Conservation (phyloP, 805 yeast genomes). For the Kodamaea hsintzibuensis region DNA sequence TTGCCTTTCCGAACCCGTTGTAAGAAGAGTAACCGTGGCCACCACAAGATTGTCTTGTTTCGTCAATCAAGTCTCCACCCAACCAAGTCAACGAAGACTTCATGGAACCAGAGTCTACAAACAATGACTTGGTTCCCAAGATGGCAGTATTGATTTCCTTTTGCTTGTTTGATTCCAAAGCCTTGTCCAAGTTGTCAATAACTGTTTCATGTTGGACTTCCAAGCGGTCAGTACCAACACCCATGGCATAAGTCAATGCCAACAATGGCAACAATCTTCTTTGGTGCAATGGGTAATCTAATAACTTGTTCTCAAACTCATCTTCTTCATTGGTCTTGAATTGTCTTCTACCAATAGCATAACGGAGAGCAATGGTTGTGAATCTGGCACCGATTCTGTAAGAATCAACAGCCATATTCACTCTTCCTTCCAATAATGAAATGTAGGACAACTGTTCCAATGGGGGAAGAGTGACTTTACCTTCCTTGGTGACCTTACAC, state of each 20-base stretch:
- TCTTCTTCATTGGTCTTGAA: slow-evolving; percentile 35
- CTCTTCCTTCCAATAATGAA: slow-evolving; percentile 47
- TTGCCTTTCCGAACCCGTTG: slow-evolving; percentile 46
- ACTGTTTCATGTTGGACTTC: slow-evolving; percentile 33
- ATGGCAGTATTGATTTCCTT: slow-evolving; percentile 32
- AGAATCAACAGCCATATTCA: slow-evolving; percentile 45
- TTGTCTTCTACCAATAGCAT: slow-evolving; percentile 49
- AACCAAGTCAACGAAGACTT: slow-evolving; percentile 48
- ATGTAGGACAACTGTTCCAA: slow-evolving; percentile 46
- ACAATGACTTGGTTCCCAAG: slow-evolving; percentile 41
- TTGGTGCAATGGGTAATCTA: slow-evolving; percentile 48
- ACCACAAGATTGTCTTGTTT: slow-evolving; percentile 48
- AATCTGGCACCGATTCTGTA: slow-evolving; percentile 44
- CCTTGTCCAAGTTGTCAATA: slow-evolving; percentile 36
- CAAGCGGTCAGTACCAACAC: slow-evolving; percentile 40
- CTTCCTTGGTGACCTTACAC: slow-evolving; percentile 41
- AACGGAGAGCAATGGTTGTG: slow-evolving; percentile 44
- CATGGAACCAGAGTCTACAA: slow-evolving; percentile 46
- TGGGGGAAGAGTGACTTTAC: slow-evolving; percentile 44
- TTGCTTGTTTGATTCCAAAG: slow-evolving; percentile 35
- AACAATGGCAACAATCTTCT: slow-evolving; percentile 45
- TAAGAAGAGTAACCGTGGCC: slow-evolving; percentile 49
- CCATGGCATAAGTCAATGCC: slow-evolving; percentile 41
- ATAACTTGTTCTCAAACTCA: slow-evolving; percentile 39
- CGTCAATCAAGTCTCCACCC: slow-evolving; percentile 42